Conservation (phyloP, 73 alveolate species). For the Effrenium voratum region DNA sequence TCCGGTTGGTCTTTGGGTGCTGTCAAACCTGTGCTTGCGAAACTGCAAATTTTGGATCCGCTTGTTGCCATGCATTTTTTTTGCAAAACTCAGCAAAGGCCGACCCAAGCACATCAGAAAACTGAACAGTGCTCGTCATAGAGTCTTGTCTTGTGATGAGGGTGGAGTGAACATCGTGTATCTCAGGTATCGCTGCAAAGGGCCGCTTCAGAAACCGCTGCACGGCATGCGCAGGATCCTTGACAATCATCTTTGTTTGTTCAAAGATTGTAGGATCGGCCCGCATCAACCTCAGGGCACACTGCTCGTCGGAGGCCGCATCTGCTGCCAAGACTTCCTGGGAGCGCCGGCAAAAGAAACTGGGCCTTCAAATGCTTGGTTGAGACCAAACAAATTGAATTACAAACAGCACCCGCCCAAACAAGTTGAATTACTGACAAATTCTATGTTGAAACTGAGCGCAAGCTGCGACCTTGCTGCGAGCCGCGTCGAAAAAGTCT, state of each 20-base stretch:
- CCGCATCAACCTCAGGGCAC: not conserved
- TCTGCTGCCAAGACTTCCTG: not conserved
- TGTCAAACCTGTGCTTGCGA: not conserved
- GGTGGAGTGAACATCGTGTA: not conserved
- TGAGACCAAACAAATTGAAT: not conserved
- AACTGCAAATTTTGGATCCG: not conserved
- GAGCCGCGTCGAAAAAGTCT: not conserved
- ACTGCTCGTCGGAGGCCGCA: conserved; percentile 24
- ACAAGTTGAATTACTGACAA: not conserved
- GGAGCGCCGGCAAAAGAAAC: not conserved
- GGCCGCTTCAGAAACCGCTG: not conserved
- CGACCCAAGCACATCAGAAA: not conserved
- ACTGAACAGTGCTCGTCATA: not conserved
- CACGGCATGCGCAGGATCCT: not conserved
- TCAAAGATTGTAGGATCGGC: not conserved
- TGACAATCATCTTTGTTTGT: not conserved
- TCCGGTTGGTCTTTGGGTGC: not conserved
- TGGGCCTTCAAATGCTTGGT: not conserved
- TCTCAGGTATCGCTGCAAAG: not conserved
- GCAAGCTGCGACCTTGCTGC: not conserved
- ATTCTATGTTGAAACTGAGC: too few relatives aligned
- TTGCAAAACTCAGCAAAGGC: not conserved
- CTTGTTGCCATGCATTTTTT: not conserved
- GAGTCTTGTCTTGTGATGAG: not conserved
- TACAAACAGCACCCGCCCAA: not conserved